Percentiles rank a stretch among this genome's conserved stretches.
Conservation (phyloP, 116 monocot species). For the Papilionanthe hybrid region DNA sequence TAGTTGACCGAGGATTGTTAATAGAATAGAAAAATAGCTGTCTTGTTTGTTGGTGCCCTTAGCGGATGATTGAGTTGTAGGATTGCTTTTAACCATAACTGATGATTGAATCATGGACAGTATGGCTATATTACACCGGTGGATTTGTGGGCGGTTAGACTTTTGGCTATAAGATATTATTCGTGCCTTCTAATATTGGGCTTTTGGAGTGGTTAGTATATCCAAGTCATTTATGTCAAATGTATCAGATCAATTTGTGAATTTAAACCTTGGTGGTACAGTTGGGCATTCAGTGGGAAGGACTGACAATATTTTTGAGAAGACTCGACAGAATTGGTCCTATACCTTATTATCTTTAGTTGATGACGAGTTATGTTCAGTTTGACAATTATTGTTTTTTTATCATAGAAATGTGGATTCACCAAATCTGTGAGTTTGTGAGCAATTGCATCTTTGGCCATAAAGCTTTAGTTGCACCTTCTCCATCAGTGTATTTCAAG, state of each 20-base stretch:
- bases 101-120: too few species aligned
- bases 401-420: background rate
- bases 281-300: background rate
- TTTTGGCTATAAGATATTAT: background rate
- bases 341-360: background rate
- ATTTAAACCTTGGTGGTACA: background rate
- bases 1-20: too few species aligned
- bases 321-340: background rate
- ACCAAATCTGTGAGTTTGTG: background rate
- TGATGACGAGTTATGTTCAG: background rate
- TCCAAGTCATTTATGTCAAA: background rate
- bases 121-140: background rate
- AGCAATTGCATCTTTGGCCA: too few species aligned
- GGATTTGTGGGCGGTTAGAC: background rate
- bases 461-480: background rate
- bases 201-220: background rate
- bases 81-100: too few species aligned
- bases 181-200: background rate
- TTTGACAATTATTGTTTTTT: background rate
- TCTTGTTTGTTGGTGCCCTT: too few species aligned
- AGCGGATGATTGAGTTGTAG: too few species aligned
- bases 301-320: background rate
- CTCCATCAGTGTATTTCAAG: background rate
- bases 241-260: background rate
- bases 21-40: too few species aligned